Evolutionary conservation across 1,284 basidiomycete species (phyloP).

Genomic region (Hemileia vastatrix): DNA sequence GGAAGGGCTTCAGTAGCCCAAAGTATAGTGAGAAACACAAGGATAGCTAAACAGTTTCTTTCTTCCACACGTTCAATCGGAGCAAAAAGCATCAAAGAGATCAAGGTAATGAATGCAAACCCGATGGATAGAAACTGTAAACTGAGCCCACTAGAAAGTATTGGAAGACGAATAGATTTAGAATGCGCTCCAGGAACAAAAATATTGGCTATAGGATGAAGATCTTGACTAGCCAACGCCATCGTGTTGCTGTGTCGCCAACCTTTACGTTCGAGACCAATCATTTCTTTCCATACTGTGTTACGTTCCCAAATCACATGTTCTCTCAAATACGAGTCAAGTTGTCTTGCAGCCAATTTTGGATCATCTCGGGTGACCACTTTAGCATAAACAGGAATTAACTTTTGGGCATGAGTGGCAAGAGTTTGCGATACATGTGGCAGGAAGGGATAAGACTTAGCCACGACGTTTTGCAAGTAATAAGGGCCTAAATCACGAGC

Average conservation of each 20-base stretch:
- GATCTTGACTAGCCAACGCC: too few species aligned
- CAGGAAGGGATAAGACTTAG: too few species aligned
- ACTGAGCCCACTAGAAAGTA: constrained; percentile 45
- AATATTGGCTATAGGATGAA: too few species aligned
- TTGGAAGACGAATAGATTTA: constrained; percentile 57
- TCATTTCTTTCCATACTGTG: constrained; percentile 97
- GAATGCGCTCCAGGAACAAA: too few species aligned
- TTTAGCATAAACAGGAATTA: constrained; percentile 70
- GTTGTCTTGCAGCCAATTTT: constrained; percentile 63
- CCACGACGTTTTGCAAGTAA: constrained; percentile 57
- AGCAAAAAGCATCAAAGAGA: constrained; percentile 56
- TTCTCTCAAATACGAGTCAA: constrained; percentile 79
- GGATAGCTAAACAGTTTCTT: constrained; percentile 80
- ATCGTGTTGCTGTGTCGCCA: too few species aligned
- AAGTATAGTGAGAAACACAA: constrained; percentile 81
- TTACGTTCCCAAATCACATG: constrained; percentile 83
- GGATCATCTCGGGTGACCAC: constrained; percentile 73
- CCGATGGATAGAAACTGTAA: neutral
- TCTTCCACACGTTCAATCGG: constrained; percentile 55
- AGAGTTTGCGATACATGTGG: too few species aligned
- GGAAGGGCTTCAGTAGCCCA: constrained; percentile 98
- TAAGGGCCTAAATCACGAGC: constrained; percentile 60
- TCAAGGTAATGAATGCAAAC: constrained; percentile 51
- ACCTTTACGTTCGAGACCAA: constrained; percentile 62
- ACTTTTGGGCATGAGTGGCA: constrained; percentile 54